Base-by-base conservation (phyloP, 1,284 basidiomycete species). In the Ustilago bromivora region DNA sequence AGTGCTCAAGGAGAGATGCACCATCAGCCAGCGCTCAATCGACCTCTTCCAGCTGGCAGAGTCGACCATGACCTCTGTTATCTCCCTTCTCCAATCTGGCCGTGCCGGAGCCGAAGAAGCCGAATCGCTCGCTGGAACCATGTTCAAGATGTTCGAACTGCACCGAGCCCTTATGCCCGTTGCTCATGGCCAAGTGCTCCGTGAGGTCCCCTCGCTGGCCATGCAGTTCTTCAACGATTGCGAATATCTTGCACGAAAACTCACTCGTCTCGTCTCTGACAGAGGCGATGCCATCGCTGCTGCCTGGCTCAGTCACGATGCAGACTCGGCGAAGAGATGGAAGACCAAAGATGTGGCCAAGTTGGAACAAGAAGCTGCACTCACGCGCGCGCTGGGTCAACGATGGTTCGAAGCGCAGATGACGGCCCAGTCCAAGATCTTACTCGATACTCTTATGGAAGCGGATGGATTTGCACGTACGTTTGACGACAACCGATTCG, bases 181-280 rank as follows among this genome's bases (percentile, higher is more conserved):
- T 8, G 89, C 89, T 49, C 92, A 92, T 75, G 87, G 88, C 1
- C 82, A 88, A 28, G 88, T 89, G 32, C 87, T 94, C 43, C 82
- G 87, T 15, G 87, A 89, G 40, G 89, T 90, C 0, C 88, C 92
- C 5, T 90, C 90, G 15, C 87, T 89, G 34, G 88, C 90, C 1
- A 92, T 98, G 89, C 91, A 92, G 59, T 93, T 94, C 83, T 91
- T 93, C 31, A 98, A 98, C 86, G 94, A 97, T 77, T 94, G 92
- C 79, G 84, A 89, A 32, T 95, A 92, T 85, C 88, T 98, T 13
- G 86, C 88, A 0, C 74, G 82, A 6, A 80, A 86, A 49, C 79
- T 88, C 5, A 36, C 43, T 13, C 63, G 78, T 60, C 34, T 66
- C 88, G 62, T 71, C 47, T 31, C n/a, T 1, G 59, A 59, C 28